A percentile compares a stretch with the other conserved stretches of the same genome.
phyloP scores from a whole-genome alignment of 2,329 filamentous ascomycete species.

The Coccinonectria pachysandricola region DNA sequence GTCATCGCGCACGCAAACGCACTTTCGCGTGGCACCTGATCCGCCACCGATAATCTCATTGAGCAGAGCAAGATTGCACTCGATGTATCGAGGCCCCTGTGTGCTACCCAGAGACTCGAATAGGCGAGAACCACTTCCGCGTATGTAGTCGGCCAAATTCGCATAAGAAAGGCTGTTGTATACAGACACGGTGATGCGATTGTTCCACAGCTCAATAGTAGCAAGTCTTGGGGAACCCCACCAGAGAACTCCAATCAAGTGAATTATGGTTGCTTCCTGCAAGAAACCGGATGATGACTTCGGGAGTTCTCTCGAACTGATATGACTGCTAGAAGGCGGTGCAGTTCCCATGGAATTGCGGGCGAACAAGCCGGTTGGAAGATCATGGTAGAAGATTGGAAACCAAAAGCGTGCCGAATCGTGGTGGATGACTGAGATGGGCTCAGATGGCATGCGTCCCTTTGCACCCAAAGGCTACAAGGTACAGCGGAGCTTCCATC shows the following conservation, averaged over 20 bases:
- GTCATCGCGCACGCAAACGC: not conserved
- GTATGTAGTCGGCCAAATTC: not conserved
- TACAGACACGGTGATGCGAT: not conserved
- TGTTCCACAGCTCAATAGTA: not conserved
- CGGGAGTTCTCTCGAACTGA: too few relatives aligned
- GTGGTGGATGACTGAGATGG: too few relatives aligned
- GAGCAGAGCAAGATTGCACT: not conserved
- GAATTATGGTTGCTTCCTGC: not conserved
- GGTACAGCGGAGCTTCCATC: too few relatives aligned
- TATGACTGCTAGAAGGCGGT: too few relatives aligned
- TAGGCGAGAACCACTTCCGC: not conserved
- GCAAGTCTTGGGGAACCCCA: not conserved
- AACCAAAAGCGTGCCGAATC: too few relatives aligned
- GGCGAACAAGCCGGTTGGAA: too few relatives aligned
- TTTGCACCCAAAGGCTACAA: too few relatives aligned
- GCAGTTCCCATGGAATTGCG: conserved; percentile 5
- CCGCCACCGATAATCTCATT: not conserved
- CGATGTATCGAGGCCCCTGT: not conserved
- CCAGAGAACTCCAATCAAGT: not conserved
- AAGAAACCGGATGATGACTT: too few relatives aligned
- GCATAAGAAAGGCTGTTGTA: not conserved
- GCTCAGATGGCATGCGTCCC: too few relatives aligned
- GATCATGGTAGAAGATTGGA: too few relatives aligned
- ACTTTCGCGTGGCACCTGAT: not conserved
- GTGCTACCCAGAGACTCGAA: not conserved